These are phyloP conservation scores for Candida nemodendra DNA, from an alignment of 805 yeast genomes.

Conservation along the genomic window DNA sequence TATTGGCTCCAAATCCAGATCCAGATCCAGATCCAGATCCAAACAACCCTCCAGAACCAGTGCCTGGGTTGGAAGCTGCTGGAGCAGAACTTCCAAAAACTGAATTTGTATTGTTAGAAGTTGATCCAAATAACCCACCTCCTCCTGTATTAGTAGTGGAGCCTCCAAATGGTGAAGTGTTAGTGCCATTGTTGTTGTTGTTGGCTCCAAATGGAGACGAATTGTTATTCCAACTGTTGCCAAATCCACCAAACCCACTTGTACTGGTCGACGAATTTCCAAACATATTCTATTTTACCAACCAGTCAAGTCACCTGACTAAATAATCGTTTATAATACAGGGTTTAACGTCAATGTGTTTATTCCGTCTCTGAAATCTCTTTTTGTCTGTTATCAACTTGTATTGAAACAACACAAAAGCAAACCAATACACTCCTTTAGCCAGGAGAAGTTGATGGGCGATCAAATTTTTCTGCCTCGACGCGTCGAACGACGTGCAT, in stretches of 20 bases:
- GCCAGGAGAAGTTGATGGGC: no score
- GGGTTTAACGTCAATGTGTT: neutral
- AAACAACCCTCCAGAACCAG: slow-evolving; percentile 10
- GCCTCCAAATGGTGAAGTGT: slow-evolving; percentile 41
- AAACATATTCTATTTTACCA: slow-evolving; percentile 38
- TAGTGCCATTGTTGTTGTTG: slow-evolving; percentile 8
- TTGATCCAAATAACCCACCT: slow-evolving; percentile 28
- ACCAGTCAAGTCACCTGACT: no score
- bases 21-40: no score
- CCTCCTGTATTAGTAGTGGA: slow-evolving; percentile 9
- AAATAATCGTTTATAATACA: no score
- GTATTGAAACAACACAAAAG: no score
- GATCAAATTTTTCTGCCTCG: no score
- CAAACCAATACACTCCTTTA: no score
- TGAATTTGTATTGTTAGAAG: neutral
- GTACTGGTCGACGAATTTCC: slow-evolving; percentile 40
- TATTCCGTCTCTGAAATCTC: no score
- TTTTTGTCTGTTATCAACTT: no score
- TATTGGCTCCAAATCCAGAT: slow-evolving; percentile 11
- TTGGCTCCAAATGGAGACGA: slow-evolving; percentile 43
- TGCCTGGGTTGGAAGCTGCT: neutral
- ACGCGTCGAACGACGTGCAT: no score
- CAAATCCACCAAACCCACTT: slow-evolving; percentile 54
- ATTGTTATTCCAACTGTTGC: slow-evolving; percentile 15
- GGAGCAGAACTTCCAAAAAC: slow-evolving; percentile 3